Evolutionary conservation across 2,329 filamentous ascomycete species (phyloP).

Genomic region (Fusarium xyrophilum): DNA sequence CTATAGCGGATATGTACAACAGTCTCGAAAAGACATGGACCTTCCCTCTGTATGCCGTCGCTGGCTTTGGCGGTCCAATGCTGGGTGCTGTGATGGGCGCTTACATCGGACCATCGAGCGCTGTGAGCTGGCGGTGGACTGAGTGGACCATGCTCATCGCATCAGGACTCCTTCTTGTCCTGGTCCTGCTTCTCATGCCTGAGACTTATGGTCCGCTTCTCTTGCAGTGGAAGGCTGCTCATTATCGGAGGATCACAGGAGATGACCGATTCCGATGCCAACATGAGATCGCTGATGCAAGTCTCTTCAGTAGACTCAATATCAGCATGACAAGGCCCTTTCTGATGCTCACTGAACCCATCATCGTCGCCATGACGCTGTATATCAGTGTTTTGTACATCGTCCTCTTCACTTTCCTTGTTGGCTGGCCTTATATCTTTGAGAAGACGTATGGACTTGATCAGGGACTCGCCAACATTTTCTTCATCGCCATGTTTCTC

Average conservation of each 20-base stretch:
- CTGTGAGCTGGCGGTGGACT: constrained; percentile 64
- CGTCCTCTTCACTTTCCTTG: constrained; percentile 60
- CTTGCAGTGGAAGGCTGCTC: constrained; percentile 65
- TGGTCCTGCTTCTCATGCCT: constrained; percentile 67
- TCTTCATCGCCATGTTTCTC: constrained; percentile 54
- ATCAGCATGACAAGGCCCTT: constrained; percentile 54
- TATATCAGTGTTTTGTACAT: constrained; percentile 62
- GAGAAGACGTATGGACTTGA: constrained; percentile 50
- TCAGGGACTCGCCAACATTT: constrained; percentile 51
- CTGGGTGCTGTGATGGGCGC: constrained; percentile 58
- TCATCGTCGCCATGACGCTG: constrained; percentile 53
- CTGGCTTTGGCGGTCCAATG: constrained; percentile 52
- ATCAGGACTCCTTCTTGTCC: constrained; percentile 61
- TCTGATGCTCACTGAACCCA: constrained; percentile 48
- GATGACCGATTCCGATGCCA: constrained; percentile 67
- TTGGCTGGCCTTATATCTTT: constrained; percentile 60
- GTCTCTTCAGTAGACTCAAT: constrained; percentile 61
- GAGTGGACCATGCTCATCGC: constrained; percentile 72
- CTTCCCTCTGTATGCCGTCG: constrained; percentile 56
- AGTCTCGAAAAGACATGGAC: constrained; percentile 47
- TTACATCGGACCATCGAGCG: constrained; percentile 68
- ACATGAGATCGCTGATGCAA: constrained; percentile 62
- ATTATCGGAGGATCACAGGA: constrained; percentile 66
- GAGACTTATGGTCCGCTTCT: constrained; percentile 68
- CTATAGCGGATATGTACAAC: constrained; percentile 51